A percentile compares a stretch with the other conserved stretches of the same genome.
Conservation (phyloP, 1,284 basidiomycete species). For the Rhizoctonia solani region DNA sequence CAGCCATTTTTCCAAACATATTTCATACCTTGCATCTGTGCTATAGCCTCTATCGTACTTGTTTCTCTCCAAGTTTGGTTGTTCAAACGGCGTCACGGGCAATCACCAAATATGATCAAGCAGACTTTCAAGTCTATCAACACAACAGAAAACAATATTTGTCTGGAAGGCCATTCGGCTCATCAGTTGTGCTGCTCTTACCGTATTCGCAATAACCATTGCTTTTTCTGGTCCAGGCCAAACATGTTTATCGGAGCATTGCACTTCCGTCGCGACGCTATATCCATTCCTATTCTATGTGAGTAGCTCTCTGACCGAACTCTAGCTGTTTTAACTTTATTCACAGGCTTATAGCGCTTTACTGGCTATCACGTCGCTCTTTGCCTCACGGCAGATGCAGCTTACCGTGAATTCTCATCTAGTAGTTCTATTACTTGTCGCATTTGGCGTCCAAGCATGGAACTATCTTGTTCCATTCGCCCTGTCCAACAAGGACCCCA, state of each 20-base stretch:
- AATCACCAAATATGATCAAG: no score
- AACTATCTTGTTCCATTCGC: slow-evolving; percentile 67
- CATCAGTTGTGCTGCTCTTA: slow-evolving; percentile 20
- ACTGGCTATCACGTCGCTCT: slow-evolving; percentile 38
- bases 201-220: slow-evolving; percentile 31
- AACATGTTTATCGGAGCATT: slow-evolving; percentile 5
- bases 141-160: slow-evolving; percentile 29
- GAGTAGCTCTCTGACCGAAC: slow-evolving; percentile 7
- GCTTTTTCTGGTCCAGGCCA: slow-evolving; percentile 16
- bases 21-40: no score
- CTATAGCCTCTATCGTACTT: no score
- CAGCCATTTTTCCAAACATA: no score
- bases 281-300: slow-evolving; percentile 37
- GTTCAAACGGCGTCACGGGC: no score
- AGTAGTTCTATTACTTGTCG: slow-evolving; percentile 49
- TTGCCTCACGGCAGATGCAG: slow-evolving; percentile 10
- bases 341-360: slow-evolving; percentile 42
- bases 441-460: slow-evolving; percentile 56
- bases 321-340: not conserved
- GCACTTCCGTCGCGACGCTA: slow-evolving; percentile 16
- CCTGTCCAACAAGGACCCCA: no score
- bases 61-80: no score
- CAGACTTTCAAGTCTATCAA: no score
- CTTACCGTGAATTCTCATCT: slow-evolving; percentile 43
- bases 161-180: slow-evolving; percentile 31